Evolutionary conservation across 768 basidiomycete species (phyloP), one percentile per base, ranked within the genome.

Genomic region (Boletus fagicola): DNA sequence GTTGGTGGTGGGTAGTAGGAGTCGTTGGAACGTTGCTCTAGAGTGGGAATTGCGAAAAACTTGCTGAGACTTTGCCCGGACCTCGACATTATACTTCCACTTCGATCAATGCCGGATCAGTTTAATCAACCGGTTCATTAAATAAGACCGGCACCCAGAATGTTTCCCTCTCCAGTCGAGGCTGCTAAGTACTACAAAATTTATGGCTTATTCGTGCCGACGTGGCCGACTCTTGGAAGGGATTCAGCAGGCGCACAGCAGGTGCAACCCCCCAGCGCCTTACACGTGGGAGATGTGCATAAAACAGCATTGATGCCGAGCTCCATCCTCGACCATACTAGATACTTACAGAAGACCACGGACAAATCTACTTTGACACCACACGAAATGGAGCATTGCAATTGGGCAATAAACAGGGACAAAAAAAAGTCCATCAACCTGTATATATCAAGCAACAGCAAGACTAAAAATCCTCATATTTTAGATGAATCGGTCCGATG

Each of bases 361-460:
- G 10, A 12, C 12, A 12, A 33, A 31, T 33, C 31, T 33, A 48
- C 28, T 22, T 44, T 36, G 20, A 20, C 39, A 33, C 9, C 26
- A 44, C 11, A 9, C 5, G 31, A 40, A 20, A 20, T 16, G 8
- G 8, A 24, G 18, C 16, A 35, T 18, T 26, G 26, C 26, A 26
- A 26, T 26, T 1, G 20, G 13, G 16, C 10, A 46, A 49, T 24
- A 28, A 53, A 12, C 5, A 35, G 24, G 45, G 30, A 7, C 2
- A 28, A 24, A n/a, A n/a, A 20, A 35, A n/a, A 31, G 31, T 26
- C 26, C 43, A 30, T 28, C 10, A 49, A 51, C 11, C 18, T 4
- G n/a, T 30, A 33, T 56, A 65, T 31, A 57, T 54, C 22, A 35
- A 61, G 50, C 43, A 59, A 56, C 28, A 39, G 30, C 18, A 38